Evolutionary conservation across 257 asterid genomes (phyloP), one percentile per base, ranked within the genome.

Genomic region (Catharanthus roseus): DNA sequence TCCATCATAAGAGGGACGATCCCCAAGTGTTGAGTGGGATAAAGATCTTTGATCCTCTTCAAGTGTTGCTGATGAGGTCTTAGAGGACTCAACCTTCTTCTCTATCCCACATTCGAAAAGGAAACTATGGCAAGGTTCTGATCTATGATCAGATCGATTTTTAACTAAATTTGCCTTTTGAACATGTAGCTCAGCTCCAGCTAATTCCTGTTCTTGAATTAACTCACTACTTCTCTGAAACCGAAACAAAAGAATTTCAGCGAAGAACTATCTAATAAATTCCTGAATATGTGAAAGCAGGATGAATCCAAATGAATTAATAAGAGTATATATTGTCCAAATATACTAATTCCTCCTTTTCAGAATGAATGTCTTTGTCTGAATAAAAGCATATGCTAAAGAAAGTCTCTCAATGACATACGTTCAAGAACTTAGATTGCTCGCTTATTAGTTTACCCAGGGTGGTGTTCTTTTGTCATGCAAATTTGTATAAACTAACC

Each of bases 1-100:
- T 31, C 96, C 95, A 69, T 92, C 97, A 54, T 85, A 75, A 54
- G 88, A 79, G 72, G 85, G 82, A 18, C 84, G 88, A 47, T 85
- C 83, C 44, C 65, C 72, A 49, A 39, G 74, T 31, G 61, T 69
- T 16, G 80, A 58, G 65, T 65, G 82, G 26, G 79, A 19, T 10
- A 70, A 62, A 28, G 79, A 68, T 15, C 78, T 78, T 60, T 74
- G 77, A 56, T 79, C 83, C 38, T 78, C 82, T 39, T 77, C 87
- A 57, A 72, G 51, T 73, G 38, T 84, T 72, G 65, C 85, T 49
- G 63, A 50, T 21, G 64, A 54, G 45, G 73, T 68, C 39, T 71
- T 78, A 28, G 75, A 57, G 57, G 34, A 10, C 42, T 79, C 78
- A 10, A 24, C 13, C 56, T 8, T 64, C 74, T 51, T 74, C 49